These are phyloP conservation scores for Malus hybrid DNA, from an alignment of 331 rosid species.

Conservation along the genomic window DNA sequence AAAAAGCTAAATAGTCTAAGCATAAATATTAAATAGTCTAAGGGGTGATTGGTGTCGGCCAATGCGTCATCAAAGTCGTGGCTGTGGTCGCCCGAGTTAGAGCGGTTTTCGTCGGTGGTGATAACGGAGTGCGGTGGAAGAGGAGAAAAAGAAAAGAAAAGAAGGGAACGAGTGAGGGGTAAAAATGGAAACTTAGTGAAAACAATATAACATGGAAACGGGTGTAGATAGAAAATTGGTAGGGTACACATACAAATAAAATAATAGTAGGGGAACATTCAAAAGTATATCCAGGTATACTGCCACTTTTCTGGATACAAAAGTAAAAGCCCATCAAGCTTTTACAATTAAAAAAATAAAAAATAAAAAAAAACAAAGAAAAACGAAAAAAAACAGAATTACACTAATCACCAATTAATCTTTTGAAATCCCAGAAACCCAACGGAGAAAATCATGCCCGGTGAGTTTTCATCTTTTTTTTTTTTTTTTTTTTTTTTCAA, in stretches of 20 bases:
- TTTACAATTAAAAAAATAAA: too few species aligned
- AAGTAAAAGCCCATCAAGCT: not conserved
- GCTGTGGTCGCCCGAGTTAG: not conserved
- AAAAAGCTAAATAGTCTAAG: too few species aligned
- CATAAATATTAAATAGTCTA: too few species aligned
- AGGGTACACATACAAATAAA: not conserved
- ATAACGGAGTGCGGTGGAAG: not conserved
- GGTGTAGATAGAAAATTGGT: not conserved
- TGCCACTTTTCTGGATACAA: too few species aligned
- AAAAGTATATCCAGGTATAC: conserved; percentile 1
- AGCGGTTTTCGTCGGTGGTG: not conserved
- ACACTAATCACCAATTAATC: not conserved
- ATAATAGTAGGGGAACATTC: not conserved
- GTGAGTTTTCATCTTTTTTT: not conserved
- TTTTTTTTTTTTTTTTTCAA: too few species aligned
- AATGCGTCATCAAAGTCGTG: not conserved
- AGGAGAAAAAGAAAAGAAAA: not conserved
- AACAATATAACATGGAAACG: not conserved
- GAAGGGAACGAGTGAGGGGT: not conserved
- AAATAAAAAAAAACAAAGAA: too few species aligned
- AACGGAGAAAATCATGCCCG: conserved; percentile 17
- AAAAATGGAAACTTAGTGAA: not conserved
- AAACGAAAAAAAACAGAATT: too few species aligned
- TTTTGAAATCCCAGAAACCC: not conserved
- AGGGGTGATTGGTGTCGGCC: not conserved